Evolutionary conservation across 192 early-diverging fungal genomes (phyloP), one percentile per base, ranked within the genome.

Genomic region (Chytriomyces sp.): DNA sequence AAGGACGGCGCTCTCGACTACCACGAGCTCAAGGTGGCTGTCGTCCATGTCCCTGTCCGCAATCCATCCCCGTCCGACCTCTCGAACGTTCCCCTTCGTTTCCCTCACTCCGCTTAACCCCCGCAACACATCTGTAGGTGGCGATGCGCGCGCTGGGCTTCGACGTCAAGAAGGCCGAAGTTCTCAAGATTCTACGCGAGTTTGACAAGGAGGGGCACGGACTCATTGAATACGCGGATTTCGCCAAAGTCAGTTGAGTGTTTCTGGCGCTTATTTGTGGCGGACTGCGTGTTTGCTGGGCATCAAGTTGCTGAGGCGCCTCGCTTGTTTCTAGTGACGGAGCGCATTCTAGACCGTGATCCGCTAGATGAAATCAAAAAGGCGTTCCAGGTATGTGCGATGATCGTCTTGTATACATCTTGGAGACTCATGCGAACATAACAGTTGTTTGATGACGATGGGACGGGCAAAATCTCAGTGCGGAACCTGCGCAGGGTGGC

Each of bases 141-240:
- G 92, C 93, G 31, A 90, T 94, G 89, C 78, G 90, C 34, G 93
- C 93, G 7, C 80, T 94, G 4, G 93, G 93, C 3, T 94, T 94
- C 79, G 89, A 93, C 62, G 81, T 82, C n/a, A 93, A 91, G 75
- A 93, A 93, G 68, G 77, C 87, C 36, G 93, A 94, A 52, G 87
- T 93, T 8, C 62, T 93, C 25, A 91, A 88, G 49, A 84, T 93
- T 22, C 61, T 94, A 25, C 61, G 84, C 31, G 82, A 86, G 64
- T 76, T 84, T 55, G 91, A 90, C 59, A 81, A 86, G 25, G 76
- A 77, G 61, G 80, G 81, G n/a, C 76, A 80, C 3, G 80, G 83
- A 3, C 64, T 86, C 44, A 91, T 94, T 65, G 76, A 82, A 25
- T 82, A 82, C 49, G 89, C 89, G 1, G 91, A 89, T 59, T 94